Base-by-base conservation (phyloP, 495 filamentous ascomycete species). In the Friedmanniomyces endolithicus region DNA sequence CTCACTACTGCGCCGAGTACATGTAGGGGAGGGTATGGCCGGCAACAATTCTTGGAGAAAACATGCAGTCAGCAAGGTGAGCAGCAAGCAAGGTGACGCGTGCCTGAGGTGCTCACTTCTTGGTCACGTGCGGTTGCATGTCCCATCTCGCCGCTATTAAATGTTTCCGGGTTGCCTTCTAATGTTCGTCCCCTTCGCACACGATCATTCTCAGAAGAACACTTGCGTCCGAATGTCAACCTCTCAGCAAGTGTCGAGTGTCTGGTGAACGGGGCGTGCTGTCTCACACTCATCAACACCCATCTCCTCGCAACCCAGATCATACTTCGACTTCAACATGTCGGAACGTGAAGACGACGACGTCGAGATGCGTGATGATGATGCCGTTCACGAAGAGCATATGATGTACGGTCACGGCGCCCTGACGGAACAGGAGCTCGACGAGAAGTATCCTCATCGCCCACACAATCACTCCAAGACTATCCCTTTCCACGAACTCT, bases 381-480 rank as follows among this genome's bases (percentile, higher is more conserved):
- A 62, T 16, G 69, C 71, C 6, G 53, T 58, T 11, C 60, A 65
- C 24, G 69, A 72, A 50, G 64, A 71, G 50, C 55, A 61, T 29
- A 61, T 60, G 44, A 67, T 68, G 61, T 71, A 82, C 56, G 67
- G 69, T 11, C 66, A 68, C 22, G 70, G 70, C 16, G 53, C 63
- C 2, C 56, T 75, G 47, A 71, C 66, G 17, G 68, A 75, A 14
- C 58, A 73, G 44, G 77, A 88, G 41, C 67, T 88, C 2, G 77
- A 88, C 56, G 71, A 76, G 54, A 86, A 85, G 83, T 96, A 87
- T 66, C 89, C 89, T 29, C 83, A 90, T 64, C 79, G 89, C 9
- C 92, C 92, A 1, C 78, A 71, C 48, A 98, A 97, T 66, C 78
- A 81, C 58, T 80, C 79, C 23, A 73, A 77, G 41, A 95, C 90